phyloP scores from a whole-genome alignment of 73 alveolate species.

The Symbiodinium pilosum region DNA sequence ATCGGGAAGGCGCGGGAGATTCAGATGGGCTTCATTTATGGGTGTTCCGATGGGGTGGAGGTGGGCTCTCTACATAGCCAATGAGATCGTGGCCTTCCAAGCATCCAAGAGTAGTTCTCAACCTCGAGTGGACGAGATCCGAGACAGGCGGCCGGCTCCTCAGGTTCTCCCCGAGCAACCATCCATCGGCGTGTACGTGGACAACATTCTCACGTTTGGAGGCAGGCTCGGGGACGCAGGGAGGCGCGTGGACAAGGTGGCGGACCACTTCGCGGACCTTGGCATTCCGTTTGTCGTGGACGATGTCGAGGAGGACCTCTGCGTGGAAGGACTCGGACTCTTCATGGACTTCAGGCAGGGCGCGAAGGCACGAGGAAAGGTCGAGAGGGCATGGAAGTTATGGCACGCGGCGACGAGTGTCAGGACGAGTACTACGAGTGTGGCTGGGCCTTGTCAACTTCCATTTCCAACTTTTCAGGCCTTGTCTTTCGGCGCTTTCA shows the following conservation, averaged over 20 bases:
- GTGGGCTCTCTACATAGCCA: slow-evolving; percentile 22
- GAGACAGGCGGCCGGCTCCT: not conserved
- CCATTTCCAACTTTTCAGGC: not conserved
- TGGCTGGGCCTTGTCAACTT: slow-evolving; percentile 18
- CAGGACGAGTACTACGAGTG: not conserved
- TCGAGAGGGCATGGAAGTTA: slow-evolving; percentile 35
- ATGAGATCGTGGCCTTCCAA: not conserved
- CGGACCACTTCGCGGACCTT: not conserved
- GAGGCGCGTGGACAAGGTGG: not conserved
- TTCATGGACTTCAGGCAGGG: not conserved
- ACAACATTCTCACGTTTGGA: slow-evolving; percentile 17
- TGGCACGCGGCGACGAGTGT: slow-evolving; percentile 10
- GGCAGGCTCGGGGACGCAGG: not conserved
- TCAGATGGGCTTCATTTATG: not conserved
- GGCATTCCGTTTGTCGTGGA: not conserved
- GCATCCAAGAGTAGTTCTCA: not conserved
- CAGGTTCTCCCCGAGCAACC: not conserved
- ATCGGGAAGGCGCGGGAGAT: too few relatives aligned
- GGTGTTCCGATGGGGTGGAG: slow-evolving; percentile 40
- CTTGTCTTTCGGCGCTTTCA: not conserved
- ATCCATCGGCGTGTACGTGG: slow-evolving; percentile 27
- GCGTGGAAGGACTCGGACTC: not conserved
- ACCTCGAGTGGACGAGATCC: not conserved
- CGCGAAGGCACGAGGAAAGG: not conserved
- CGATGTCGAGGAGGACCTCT: not conserved